Conservation (phyloP, 2,329 filamentous ascomycete genomes). For the Aaosphaeria arxii region DNA sequence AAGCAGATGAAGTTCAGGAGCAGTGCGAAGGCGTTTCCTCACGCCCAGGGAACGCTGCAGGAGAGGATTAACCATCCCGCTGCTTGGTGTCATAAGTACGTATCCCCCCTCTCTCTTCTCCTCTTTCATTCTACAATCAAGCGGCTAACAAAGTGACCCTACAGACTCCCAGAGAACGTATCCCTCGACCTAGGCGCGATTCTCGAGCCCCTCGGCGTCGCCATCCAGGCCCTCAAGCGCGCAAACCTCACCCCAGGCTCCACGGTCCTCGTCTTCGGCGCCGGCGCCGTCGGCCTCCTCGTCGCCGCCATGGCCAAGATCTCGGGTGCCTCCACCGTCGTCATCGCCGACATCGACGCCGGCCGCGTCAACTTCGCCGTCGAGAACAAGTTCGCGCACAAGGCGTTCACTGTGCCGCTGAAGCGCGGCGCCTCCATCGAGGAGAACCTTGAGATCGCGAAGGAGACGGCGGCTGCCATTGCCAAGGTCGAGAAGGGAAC, state of each 20-base stretch:
- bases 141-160: no score
- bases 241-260: constrained; percentile 47
- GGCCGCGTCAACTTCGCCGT: constrained; percentile 56
- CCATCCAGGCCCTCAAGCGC: constrained; percentile 57
- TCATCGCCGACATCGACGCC: constrained; percentile 61
- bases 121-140: constrained; percentile 3
- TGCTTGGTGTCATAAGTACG: constrained; percentile 55
- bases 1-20: constrained; percentile 56
- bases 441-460: constrained; percentile 50
- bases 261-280: constrained; percentile 58
- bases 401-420: constrained; percentile 45
- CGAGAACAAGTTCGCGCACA: constrained; percentile 48
- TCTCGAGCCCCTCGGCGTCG: constrained; percentile 60
- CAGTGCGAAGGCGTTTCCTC: constrained; percentile 59
- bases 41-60: constrained; percentile 63
- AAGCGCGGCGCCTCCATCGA: constrained; percentile 50
- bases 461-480: constrained; percentile 47
- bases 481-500: constrained; percentile 35
- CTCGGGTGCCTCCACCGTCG: constrained; percentile 52
- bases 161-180: constrained; percentile 49
- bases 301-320: constrained; percentile 57
- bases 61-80: constrained; percentile 61
- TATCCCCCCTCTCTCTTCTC: background rate
- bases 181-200: constrained; percentile 57
- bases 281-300: constrained; percentile 59